Percentiles rank a stretch among this genome's conserved stretches.
Conservation (phyloP, 306 rosid species). For the Quercus parvula region DNA sequence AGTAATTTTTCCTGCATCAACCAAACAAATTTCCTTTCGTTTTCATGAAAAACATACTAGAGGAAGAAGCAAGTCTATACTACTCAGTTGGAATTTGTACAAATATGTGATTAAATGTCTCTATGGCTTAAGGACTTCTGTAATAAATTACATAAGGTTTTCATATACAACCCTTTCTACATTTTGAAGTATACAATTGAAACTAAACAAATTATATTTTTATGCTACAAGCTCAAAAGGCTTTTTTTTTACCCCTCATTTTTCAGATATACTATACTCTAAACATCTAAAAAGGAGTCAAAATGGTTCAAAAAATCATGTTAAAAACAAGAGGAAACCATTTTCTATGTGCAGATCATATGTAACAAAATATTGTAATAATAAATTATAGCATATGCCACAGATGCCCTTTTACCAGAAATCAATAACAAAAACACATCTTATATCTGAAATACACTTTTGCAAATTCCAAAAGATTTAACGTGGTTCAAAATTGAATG, state of each 20-base stretch:
- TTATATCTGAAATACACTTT: not conserved
- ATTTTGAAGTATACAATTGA: not conserved
- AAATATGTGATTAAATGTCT: not conserved
- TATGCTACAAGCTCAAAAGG: not conserved
- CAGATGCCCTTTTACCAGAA: not conserved
- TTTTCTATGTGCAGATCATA: conserved; percentile 17
- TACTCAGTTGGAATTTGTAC: not conserved
- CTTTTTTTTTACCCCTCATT: not conserved
- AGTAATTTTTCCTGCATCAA: conserved; percentile 78
- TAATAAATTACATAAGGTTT: not conserved
- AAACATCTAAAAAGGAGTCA: not conserved
- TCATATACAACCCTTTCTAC: not conserved
- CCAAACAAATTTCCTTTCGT: not conserved
- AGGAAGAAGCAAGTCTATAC: not conserved
- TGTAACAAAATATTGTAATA: conserved; percentile 6
- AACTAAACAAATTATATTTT: not conserved
- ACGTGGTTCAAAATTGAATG: not conserved
- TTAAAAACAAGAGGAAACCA: not conserved
- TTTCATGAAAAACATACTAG: not conserved
- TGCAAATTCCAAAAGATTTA: not conserved
- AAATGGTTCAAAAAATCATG: conserved; percentile 2
- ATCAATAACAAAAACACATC: not conserved
- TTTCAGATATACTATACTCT: not conserved
- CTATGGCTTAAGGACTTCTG: not conserved
- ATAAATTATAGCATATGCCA: not conserved